Conservation (phyloP, 306 rosid species). For the Prunus dulcis region DNA sequence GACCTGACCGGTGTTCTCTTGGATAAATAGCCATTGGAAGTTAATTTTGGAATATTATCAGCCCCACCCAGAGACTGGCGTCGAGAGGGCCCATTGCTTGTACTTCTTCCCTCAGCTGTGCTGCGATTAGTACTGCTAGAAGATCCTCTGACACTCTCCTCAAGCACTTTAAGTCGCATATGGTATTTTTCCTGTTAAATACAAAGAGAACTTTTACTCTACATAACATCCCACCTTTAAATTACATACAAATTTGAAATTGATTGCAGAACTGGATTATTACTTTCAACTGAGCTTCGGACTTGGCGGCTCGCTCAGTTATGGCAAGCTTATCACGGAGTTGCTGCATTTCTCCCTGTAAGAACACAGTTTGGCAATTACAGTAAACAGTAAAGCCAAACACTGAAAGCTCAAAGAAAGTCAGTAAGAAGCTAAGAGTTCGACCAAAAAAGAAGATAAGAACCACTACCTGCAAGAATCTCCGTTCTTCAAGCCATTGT, state of each 20-base stretch:
- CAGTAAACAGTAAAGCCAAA: conserved; percentile 7
- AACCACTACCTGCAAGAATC: conserved; percentile 72
- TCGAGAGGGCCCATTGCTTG: conserved; percentile 88
- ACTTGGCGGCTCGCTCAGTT: conserved; percentile 81
- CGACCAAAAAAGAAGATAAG: not conserved
- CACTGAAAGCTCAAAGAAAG: conserved; percentile 1
- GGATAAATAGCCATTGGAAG: conserved; percentile 79
- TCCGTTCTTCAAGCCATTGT: conserved; percentile 98
- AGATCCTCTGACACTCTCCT: conserved; percentile 89
- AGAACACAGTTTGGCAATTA: conserved; percentile 28
- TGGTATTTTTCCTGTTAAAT: conserved; percentile 81
- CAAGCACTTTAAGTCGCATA: conserved; percentile 87
- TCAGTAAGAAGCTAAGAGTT: not conserved
- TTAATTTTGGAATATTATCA: conserved; percentile 69
- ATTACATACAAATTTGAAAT: not conserved
- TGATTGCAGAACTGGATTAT: conserved; percentile 41
- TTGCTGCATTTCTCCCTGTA: conserved; percentile 98
- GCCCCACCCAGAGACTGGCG: conserved; percentile 97
- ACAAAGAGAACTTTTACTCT: conserved; percentile 3
- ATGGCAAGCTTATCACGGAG: conserved; percentile 91
- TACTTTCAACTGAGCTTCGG: conserved; percentile 97
- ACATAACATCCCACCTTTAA: not conserved
- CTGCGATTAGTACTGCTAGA: conserved; percentile 65
- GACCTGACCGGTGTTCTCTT: conserved; percentile 80
- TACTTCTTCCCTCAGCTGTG: conserved; percentile 73